Base-by-base conservation (phyloP, 2,329 filamentous ascomycete genomes). In the Cladophialophora carrionii region DNA sequence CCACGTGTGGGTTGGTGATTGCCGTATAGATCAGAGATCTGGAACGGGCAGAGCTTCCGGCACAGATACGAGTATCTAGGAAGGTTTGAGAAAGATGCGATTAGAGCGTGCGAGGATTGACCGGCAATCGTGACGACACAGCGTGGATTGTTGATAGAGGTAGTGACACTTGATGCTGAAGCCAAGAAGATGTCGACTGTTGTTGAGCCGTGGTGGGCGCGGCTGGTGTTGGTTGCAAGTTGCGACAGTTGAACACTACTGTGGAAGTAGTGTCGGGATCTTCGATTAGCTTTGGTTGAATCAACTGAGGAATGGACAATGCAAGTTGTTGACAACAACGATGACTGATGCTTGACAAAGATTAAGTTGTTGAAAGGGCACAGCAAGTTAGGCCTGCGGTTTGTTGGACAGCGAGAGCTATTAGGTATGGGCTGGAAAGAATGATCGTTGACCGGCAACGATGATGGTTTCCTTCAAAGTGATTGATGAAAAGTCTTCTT, bases 381-480 rank as follows among this genome's bases (percentile, higher is more conserved):
- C 64, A 67, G 62, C 64, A 69, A 69, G 67, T 43, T 34, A 54
- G 58, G 56, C 57, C 58, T 62, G 59, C 62, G 57, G 62, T 56
- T 57, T 52, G 34, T 62, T 52, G 7, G 31, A 46, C 52, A 63
- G 61, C 29, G 55, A 65, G 66, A 70, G 68, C 68, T 70, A 70
- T 69, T 70, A 69, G 57, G 31, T 32, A 26, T 57, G 20, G 37
- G 57, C 24, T 53, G 54, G 61, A 58, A 61, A 62, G 58, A 67
- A 66, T 48, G 58, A 68, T 63, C 66, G 69, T 71, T 62, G 69
- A 66, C 69, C 69, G 57, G 69, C 68, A 67, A 68, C 68, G 66
- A 67, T 64, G 68, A 65, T 65, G 65, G 56, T 54, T 62, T 63
- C 59, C 61, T 63, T 59, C 57, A 67, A 51, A 56, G 58, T 43